These are phyloP conservation scores for Trichoderma lentiforme DNA, from an alignment of 2,329 filamentous ascomycete genomes.

Conservation along the genomic window DNA sequence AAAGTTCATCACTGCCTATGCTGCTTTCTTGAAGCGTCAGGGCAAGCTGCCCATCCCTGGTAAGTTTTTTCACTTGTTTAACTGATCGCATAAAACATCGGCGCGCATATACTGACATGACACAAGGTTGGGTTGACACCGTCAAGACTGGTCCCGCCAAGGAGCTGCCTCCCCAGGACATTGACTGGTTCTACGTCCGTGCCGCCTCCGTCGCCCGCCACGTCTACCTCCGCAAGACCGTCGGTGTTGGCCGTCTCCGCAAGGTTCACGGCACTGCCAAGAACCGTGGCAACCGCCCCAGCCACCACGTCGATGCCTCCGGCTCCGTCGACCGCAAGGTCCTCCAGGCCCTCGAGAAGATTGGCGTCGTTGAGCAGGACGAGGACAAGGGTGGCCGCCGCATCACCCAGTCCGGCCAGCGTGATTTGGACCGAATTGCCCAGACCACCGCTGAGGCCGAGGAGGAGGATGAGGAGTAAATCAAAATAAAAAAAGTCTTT, in stretches of 20 bases:
- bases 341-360: slow-evolving; percentile 97
- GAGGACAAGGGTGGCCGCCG: slow-evolving; percentile 98
- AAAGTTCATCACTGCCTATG: slow-evolving; percentile 84
- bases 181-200: slow-evolving; percentile 93
- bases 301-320: slow-evolving; percentile 92
- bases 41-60: slow-evolving; percentile 88
- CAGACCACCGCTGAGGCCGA: slow-evolving; percentile 74
- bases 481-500: slow-evolving; percentile 24
- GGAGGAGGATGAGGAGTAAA: slow-evolving; percentile 64
- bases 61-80: slow-evolving; percentile 45
- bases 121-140: slow-evolving; percentile 92
- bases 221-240: slow-evolving; percentile 99
- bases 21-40: slow-evolving; percentile 89
- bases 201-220: slow-evolving; percentile 94
- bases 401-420: slow-evolving; percentile 97
- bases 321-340: slow-evolving; percentile 97
- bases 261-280: slow-evolving; percentile 95
- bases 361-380: slow-evolving; percentile 94
- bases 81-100: neutral
- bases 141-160: slow-evolving; percentile 97
- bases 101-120: neutral
- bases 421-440: slow-evolving; percentile 96
- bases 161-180: slow-evolving; percentile 96
- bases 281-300: slow-evolving; percentile 91
- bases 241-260: slow-evolving; percentile 95